phyloP scores from a whole-genome alignment of 2,329 filamentous ascomycete species.

The Sarocladium oryzae region DNA sequence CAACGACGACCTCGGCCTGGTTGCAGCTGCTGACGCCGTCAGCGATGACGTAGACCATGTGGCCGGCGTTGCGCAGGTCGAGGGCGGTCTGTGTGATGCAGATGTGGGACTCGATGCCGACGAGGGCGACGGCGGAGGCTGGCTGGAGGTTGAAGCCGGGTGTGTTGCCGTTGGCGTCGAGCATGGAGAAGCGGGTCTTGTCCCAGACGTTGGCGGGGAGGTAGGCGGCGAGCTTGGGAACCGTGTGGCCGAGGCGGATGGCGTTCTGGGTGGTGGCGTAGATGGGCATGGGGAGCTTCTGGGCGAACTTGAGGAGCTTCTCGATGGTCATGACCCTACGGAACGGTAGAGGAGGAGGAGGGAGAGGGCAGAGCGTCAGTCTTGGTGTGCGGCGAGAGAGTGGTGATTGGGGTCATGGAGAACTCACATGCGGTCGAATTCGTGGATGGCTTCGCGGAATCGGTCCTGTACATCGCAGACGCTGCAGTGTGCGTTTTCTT shows the following conservation, averaged over 20 bases:
- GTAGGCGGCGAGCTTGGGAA: slow-evolving; percentile 58
- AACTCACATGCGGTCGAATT: slow-evolving; percentile 73
- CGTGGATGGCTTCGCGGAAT: slow-evolving; percentile 75
- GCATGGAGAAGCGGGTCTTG: slow-evolving; percentile 90
- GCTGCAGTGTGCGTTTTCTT: slow-evolving; percentile 45
- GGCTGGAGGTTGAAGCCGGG: slow-evolving; percentile 27
- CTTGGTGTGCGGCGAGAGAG: background rate
- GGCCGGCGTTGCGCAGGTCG: slow-evolving; percentile 68
- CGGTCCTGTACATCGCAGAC: slow-evolving; percentile 95
- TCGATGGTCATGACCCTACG: slow-evolving; percentile 56
- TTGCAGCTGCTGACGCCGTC: slow-evolving; percentile 90
- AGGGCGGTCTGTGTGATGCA: slow-evolving; percentile 90
- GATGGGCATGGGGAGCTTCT: slow-evolving; percentile 67
- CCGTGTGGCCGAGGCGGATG: slow-evolving; percentile 71
- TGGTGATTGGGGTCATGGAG: background rate
- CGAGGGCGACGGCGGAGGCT: slow-evolving; percentile 60
- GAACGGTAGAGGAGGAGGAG: background rate
- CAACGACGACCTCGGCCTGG: slow-evolving; percentile 70
- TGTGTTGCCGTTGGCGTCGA: slow-evolving; percentile 27
- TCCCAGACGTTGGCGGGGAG: slow-evolving; percentile 58
- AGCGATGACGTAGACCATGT: slow-evolving; percentile 79
- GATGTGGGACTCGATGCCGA: slow-evolving; percentile 91
- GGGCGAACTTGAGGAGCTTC: slow-evolving; percentile 61
- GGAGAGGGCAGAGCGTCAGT: background rate
- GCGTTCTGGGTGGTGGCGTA: slow-evolving; percentile 82